Conservation (phyloP, 2,329 filamentous ascomycete genomes). For the Dichotomopilus funicola region DNA sequence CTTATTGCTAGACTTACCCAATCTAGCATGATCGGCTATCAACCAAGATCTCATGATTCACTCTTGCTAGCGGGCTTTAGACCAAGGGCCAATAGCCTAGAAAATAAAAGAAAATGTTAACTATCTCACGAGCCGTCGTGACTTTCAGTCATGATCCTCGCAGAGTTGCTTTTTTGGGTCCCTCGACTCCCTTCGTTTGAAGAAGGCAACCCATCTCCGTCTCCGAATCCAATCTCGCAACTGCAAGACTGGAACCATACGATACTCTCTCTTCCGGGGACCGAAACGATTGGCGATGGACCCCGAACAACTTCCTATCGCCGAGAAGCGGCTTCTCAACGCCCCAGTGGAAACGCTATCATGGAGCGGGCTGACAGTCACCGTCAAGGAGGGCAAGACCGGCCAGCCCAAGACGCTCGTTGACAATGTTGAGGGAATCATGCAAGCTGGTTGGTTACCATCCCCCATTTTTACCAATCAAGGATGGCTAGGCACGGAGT, state of each 20-base stretch:
- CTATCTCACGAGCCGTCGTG: not conserved
- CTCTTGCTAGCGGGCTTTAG: no score
- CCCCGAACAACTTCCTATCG: not conserved
- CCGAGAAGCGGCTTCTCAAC: not conserved
- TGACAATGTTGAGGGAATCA: not conserved
- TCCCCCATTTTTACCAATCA: not conserved
- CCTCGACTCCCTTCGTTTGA: not conserved
- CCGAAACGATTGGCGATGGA: not conserved
- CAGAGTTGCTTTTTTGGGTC: not conserved
- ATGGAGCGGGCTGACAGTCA: not conserved
- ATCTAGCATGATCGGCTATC: not conserved
- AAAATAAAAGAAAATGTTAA: not conserved
- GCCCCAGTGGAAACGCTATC: not conserved
- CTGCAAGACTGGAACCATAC: not conserved
- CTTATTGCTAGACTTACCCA: not conserved
- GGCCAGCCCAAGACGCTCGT: not conserved
- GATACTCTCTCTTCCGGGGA: not conserved
- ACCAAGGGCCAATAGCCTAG: no score
- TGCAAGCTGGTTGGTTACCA: not conserved
- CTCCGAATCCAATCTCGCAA: no score
- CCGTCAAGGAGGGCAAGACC: not conserved
- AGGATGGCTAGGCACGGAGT: not conserved
- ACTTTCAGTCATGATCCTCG: not conserved
- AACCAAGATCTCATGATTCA: not conserved
- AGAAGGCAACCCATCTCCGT: no score